Evolutionary conservation across 495 filamentous ascomycete species (phyloP).

Genomic region (Lasiosphaeria ovina): DNA sequence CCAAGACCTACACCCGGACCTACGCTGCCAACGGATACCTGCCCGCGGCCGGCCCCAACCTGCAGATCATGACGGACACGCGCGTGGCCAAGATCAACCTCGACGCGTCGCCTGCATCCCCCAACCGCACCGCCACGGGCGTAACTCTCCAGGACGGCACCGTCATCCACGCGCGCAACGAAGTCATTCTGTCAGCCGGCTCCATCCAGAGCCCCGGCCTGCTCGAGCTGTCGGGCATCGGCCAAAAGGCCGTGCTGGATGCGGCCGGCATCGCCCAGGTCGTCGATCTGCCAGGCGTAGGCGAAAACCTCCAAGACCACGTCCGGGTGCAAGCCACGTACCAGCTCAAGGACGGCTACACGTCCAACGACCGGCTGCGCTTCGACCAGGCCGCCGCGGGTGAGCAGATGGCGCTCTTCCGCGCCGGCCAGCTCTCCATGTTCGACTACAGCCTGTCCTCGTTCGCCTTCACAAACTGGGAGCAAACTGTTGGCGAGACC

Average conservation of each 20-base stretch:
- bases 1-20: constrained; percentile 32
- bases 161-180: constrained; percentile 39
- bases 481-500: constrained; percentile 10
- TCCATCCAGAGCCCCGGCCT: constrained; percentile 49
- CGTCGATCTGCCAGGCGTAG: constrained; percentile 49
- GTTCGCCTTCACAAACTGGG: constrained; percentile 26
- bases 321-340: constrained; percentile 30
- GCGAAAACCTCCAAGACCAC: constrained; percentile 53
- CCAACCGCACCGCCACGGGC: constrained; percentile 20
- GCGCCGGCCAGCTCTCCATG: constrained; percentile 32
- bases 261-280: constrained; percentile 36
- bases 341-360: constrained; percentile 16
- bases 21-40: constrained; percentile 32
- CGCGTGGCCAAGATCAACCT: constrained; percentile 23
- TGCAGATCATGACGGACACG: constrained; percentile 14
- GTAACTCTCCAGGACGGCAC: constrained; percentile 29
- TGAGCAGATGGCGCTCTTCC: constrained; percentile 28
- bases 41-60: constrained; percentile 18
- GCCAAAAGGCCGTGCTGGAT: constrained; percentile 34
- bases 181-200: constrained; percentile 57
- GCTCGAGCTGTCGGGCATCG: constrained; percentile 58
- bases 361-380: constrained; percentile 33
- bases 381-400: constrained; percentile 50
- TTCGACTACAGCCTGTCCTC: constrained; percentile 22
- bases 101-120: not conserved